phyloP scores from a whole-genome alignment of 2,329 filamentous ascomycete genomes.

The Clarireedia sp. region DNA sequence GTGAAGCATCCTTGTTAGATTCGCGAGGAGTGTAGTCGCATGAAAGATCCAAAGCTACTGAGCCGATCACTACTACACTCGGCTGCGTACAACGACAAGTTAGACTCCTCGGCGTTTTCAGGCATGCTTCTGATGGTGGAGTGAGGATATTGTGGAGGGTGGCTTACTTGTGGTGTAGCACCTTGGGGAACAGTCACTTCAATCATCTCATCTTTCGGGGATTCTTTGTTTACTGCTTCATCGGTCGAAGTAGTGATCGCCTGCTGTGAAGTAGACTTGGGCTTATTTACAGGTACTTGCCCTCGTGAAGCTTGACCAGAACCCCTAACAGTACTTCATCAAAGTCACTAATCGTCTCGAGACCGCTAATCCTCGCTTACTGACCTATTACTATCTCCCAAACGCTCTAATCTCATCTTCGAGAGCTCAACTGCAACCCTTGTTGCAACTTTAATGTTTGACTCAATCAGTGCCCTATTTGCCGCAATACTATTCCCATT shows the following conservation, averaged over 20 bases:
- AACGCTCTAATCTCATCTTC: slow-evolving; percentile 1
- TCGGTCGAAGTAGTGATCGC: too few relatives aligned
- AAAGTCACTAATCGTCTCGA: too few relatives aligned
- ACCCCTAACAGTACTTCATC: too few relatives aligned
- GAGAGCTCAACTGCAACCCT: slow-evolving; percentile 50
- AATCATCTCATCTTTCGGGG: neutral
- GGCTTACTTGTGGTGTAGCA: neutral
- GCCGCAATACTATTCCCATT: slow-evolving; percentile 53
- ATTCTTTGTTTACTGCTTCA: neutral
- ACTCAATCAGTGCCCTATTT: slow-evolving; percentile 57
- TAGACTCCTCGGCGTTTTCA: neutral
- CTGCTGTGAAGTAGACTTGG: too few relatives aligned
- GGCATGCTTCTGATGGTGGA: neutral
- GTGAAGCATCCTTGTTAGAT: slow-evolving; percentile 31
- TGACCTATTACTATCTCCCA: too few relatives aligned
- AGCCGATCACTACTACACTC: slow-evolving; percentile 80
- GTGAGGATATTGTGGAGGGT: neutral
- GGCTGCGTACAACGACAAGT: neutral
- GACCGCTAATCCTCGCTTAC: too few relatives aligned
- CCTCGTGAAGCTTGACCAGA: too few relatives aligned
- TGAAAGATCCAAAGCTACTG: slow-evolving; percentile 77
- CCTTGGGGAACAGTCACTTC: neutral
- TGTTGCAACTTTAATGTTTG: slow-evolving; percentile 58
- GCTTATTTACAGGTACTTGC: too few relatives aligned
- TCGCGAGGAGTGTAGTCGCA: slow-evolving; percentile 58